A percentile compares a stretch with the other conserved stretches of the same genome.
Evolutionary conservation across 2,329 filamentous ascomycete genomes (phyloP).

Genomic region (Penicillium digitatum): DNA sequence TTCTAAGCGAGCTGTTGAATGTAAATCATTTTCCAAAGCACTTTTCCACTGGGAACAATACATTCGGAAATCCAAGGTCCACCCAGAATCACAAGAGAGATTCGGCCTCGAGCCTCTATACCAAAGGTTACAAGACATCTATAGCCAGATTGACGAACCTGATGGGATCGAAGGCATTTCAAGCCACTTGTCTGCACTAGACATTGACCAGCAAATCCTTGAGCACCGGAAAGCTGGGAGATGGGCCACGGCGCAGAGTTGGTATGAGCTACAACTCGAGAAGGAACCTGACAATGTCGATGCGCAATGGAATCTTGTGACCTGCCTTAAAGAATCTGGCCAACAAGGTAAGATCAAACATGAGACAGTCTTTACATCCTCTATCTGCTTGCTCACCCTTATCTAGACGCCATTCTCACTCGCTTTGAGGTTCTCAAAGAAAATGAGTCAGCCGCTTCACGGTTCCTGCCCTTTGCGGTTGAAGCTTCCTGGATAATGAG

Average conservation of each 20-base stretch:
- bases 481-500: constrained; percentile 90
- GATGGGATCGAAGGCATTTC: constrained; percentile 95
- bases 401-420: constrained; percentile 73
- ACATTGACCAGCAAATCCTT: constrained; percentile 87
- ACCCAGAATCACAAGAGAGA: constrained; percentile 46
- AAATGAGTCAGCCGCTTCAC: constrained; percentile 52
- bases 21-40: constrained; percentile 85
- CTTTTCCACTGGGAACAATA: constrained; percentile 94
- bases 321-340: constrained; percentile 89
- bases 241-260: constrained; percentile 93
- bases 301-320: constrained; percentile 76
- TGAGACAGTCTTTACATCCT: background rate
- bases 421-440: constrained; percentile 72
- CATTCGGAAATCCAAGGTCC: constrained; percentile 57
- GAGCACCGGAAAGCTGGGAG: constrained; percentile 89
- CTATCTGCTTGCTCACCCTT: background rate
- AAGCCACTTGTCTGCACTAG: constrained; percentile 76
- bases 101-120: constrained; percentile 62
- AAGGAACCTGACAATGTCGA: constrained; percentile 73
- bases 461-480: constrained; percentile 74
- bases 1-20: constrained; percentile 83
- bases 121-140: constrained; percentile 82
- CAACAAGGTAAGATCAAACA: constrained; percentile 65
- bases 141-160: constrained; percentile 95
- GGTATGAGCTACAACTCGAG: constrained; percentile 89